phyloP scores from a whole-genome alignment of 768 basidiomycete species.

The Leucosporidium yakuticum region DNA sequence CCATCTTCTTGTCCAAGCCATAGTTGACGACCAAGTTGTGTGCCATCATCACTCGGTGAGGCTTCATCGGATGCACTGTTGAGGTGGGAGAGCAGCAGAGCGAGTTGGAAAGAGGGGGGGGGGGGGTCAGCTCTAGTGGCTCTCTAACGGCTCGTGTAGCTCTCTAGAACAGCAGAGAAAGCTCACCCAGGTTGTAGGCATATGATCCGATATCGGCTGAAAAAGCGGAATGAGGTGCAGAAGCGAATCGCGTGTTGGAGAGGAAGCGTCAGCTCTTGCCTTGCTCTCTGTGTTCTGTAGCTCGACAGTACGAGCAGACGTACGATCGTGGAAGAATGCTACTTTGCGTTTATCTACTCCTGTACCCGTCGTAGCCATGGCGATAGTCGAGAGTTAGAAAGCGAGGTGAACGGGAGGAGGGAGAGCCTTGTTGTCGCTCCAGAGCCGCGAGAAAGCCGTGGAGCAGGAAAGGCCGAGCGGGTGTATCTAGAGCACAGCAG shows the following conservation, averaged over 20 bases:
- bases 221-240: background rate
- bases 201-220: constrained; percentile 32
- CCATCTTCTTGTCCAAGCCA: constrained; percentile 89
- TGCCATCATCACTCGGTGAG: constrained; percentile 86
- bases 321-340: constrained; percentile 33
- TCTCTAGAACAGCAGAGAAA: background rate
- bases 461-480: too few species aligned
- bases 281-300: background rate
- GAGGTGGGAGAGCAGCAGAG: background rate
- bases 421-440: too few species aligned
- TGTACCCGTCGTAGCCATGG: background rate
- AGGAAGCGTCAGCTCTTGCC: background rate
- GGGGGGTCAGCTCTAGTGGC: background rate
- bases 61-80: constrained; percentile 88
- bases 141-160: background rate
- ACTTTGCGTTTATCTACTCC: constrained; percentile 19
- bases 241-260: background rate
- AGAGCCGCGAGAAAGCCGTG: too few species aligned
- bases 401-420: too few species aligned
- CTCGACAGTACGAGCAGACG: background rate
- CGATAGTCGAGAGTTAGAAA: too few species aligned
- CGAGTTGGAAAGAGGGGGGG: too few species aligned
- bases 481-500: too few species aligned
- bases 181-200: constrained; percentile 33
- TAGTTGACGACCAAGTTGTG: constrained; percentile 88